Base-by-base conservation (phyloP, 2,329 filamentous ascomycete species). In the Sordariomycetes sp. region DNA sequence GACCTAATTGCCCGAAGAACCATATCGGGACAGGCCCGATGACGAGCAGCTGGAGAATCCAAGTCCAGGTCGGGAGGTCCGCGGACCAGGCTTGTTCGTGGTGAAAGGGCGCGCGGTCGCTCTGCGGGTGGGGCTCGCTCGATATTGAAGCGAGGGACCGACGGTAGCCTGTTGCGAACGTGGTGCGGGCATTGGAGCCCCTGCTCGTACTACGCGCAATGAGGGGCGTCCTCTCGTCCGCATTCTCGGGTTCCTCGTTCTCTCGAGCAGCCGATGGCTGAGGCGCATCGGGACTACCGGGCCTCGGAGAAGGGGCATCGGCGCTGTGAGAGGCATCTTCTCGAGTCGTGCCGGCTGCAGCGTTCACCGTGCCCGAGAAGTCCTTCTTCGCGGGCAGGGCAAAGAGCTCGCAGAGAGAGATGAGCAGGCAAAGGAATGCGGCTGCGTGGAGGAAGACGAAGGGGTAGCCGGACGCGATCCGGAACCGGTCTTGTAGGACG, bases 81-180 rank as follows among this genome's bases (percentile, higher is more conserved):
- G 81, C 81, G 56, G 90, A 96, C 94, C 94, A 99, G 16, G 80
- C 74, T 70, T 97, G 94, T 68, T 97, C 94, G 57, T 24, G 55
- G 5, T 52, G 46, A 28, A 57, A 57, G 5, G 55, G 48, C 22
- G 48, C 46, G 6, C 22, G 16, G 18, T 11, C 22, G 8, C 18
- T 24, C n/a, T 40, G 25, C 14, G 48, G 8, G 3, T 14, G 14
- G 16, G 28, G 2, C 46, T 52, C 55, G 48, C 50, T 50, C 11
- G 48, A 65, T 59, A 64, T 69, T 60, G 59, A 69, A 2, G 72
- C 69, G 32, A 76, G 72, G 6, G 79, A 76, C 58, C 79, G 76
- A 50, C 80, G 72, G 62, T 84, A 84, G 2, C 74, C 79, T 28
- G 76, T 79, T 37, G 80, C 75, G 66, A 84, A 81, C 2, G 81